Conservation (phyloP, 2,329 filamentous ascomycete genomes). For the Sarocladiaceae sp. region DNA sequence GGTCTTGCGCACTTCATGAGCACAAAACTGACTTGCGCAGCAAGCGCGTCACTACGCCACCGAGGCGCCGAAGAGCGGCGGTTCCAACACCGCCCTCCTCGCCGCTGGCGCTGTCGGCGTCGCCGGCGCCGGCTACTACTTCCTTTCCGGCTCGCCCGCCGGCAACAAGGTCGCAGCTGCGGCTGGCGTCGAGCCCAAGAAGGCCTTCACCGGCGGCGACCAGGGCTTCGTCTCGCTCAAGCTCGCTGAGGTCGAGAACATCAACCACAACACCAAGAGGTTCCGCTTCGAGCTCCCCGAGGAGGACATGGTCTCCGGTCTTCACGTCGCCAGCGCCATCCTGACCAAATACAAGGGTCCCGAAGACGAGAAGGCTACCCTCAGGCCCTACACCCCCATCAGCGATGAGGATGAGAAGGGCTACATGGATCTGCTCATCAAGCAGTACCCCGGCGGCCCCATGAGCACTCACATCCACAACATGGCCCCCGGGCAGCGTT, state of each 20-base stretch:
- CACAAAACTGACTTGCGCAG: constrained; percentile 37
- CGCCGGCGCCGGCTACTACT: constrained; percentile 53
- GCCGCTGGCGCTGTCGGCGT: constrained; percentile 52
- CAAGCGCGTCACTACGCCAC: constrained; percentile 63
- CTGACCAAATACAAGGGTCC: constrained; percentile 86
- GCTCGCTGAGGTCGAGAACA: constrained; percentile 66
- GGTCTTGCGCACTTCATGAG: constrained; percentile 4
- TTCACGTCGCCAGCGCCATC: constrained; percentile 77
- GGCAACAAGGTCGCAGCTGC: constrained; percentile 48
- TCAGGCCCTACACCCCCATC: constrained; percentile 88
- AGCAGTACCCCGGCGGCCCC: constrained; percentile 81
- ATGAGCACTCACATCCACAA: constrained; percentile 89
- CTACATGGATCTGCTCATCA: constrained; percentile 82
- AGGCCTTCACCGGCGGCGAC: constrained; percentile 71
- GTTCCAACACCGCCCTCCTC: constrained; percentile 55
- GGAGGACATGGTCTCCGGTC: constrained; percentile 74
- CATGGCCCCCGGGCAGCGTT: constrained; percentile 71
- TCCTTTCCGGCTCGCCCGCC: constrained; percentile 43
- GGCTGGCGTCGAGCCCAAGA: constrained; percentile 32
- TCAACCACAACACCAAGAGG: constrained; percentile 95
- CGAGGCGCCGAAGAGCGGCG: constrained; percentile 42
- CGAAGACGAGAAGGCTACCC: constrained; percentile 76
- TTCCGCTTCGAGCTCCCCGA: constrained; percentile 84
- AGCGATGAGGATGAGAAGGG: constrained; percentile 77
- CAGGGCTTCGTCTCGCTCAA: constrained; percentile 83